phyloP scores from a whole-genome alignment of 2,329 filamentous ascomycete genomes.

The Pyrenochaeta sp. region DNA sequence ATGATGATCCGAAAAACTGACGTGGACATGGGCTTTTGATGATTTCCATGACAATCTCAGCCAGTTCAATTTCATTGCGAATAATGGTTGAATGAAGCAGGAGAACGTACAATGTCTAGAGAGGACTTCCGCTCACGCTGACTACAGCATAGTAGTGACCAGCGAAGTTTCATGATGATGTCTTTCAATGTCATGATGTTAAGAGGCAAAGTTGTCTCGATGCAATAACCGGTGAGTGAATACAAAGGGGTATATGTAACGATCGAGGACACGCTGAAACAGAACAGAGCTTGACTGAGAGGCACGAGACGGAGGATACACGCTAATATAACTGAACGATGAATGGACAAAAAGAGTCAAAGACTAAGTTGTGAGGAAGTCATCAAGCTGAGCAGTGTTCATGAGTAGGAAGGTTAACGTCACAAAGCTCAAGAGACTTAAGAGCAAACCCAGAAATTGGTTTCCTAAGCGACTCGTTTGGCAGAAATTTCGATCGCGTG shows the following conservation, averaged over 20 bases:
- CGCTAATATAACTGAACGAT: conserved; percentile 3
- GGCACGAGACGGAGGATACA: conserved; percentile 6
- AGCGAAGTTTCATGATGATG: conserved; percentile 25
- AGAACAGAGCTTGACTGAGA: conserved; percentile 4
- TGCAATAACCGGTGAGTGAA: conserved; percentile 2
- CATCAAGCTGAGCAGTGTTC: conserved; percentile 7
- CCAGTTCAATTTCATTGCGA: too few species aligned
- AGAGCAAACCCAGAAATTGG: conserved; percentile 19
- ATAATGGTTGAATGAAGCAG: not conserved
- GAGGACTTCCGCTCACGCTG: conserved; percentile 25
- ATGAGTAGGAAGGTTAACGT: conserved; percentile 6
- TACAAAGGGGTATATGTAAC: conserved; percentile 12
- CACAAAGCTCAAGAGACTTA: conserved; percentile 2
- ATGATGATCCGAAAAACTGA: too few species aligned
- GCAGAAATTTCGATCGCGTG: conserved; percentile 21
- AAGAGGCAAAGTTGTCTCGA: not conserved
- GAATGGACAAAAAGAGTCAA: conserved; percentile 7
- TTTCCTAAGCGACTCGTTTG: conserved; percentile 30
- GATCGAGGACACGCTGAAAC: conserved; percentile 5
- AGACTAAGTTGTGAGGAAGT: conserved; percentile 7
- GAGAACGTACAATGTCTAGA: conserved; percentile 29
- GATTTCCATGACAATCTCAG: too few species aligned
- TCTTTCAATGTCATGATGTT: conserved; percentile 33
- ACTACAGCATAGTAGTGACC: conserved; percentile 36
- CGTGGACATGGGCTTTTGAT: too few species aligned